Base-by-base conservation (phyloP, 768 basidiomycete genomes). In the Suillus tomentosus region DNA sequence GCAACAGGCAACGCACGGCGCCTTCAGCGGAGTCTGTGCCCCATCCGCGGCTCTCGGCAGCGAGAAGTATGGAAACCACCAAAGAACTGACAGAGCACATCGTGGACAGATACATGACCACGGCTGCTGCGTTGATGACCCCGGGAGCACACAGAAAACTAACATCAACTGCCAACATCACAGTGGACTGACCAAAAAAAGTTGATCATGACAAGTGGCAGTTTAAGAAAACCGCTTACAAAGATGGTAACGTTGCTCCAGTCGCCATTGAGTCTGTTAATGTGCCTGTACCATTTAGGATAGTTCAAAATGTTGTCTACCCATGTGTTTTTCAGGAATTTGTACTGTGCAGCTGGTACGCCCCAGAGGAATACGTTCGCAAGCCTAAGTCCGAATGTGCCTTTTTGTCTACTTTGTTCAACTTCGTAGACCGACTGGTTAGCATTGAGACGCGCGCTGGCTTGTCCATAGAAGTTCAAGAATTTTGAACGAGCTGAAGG, bases 61-160 rank as follows among this genome's bases (percentile, higher is more conserved):
- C 68, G 0, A 82, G 74, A 34, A 80, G 61, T 17, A 79, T 66
- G 10, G 74, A 76, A 17, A 79, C 69, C 43, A 81, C 64, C 54
- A 78, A 72, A 39, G 74, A 74, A 3, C 73, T 73, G 36, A 81
- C 65, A 59, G 71, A 76, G 27, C 74, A 68, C 3, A 80, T 58
- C 9, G 74, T 74, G 1, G 81, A 82, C 5, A 78, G 61, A 58
- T 78, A 80, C 61, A 76, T 76, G 13, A 75, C 66, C 14, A 79
- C 72, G 48, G 69, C 0, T 68, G 53, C 5, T 31, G 36, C 62
- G 47, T 67, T n/a, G 62, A 27, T 77, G 51, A 80, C 76, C 42
- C 76, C 74, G 19, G 81, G 81, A 19, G 87, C 84, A 4, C 82
- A 80, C 19, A 87, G 69, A 66, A 86, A 85, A 0, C 80, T 80